Conservation (phyloP, 2,329 filamentous ascomycete genomes). For the Chrysoporthe austroafricana region DNA sequence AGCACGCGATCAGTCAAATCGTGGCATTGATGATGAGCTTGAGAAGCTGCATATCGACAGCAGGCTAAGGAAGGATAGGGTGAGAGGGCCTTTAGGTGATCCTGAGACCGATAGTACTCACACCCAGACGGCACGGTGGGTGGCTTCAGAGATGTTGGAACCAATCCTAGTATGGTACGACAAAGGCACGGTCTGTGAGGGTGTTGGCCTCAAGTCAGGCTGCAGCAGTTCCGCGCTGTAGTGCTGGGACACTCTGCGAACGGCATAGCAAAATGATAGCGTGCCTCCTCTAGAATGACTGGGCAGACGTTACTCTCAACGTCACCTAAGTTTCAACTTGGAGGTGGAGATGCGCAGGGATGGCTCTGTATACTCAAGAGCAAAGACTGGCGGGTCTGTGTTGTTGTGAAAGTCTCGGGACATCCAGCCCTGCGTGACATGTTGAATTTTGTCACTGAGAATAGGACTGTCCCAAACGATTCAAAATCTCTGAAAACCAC, state of each 20-base stretch:
- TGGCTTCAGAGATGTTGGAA: slow-evolving; percentile 53
- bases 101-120: slow-evolving; percentile 51
- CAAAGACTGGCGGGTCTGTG: no score
- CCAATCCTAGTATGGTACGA: slow-evolving; percentile 54
- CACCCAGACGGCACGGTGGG: slow-evolving; percentile 64
- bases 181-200: slow-evolving; percentile 54
- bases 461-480: background rate
- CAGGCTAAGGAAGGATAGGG: slow-evolving; percentile 48
- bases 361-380: no score
- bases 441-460: background rate
- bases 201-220: slow-evolving; percentile 41
- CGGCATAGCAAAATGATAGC: background rate
- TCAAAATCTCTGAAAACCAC: background rate
- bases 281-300: background rate
- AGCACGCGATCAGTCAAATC: slow-evolving; percentile 16
- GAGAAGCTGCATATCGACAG: slow-evolving; percentile 36
- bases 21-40: slow-evolving; percentile 24
- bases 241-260: background rate
- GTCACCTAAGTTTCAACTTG: background rate
- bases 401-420: background rate
- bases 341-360: no score
- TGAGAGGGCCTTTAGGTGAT: slow-evolving; percentile 56
- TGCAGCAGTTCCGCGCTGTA: background rate
- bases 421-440: background rate
- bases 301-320: background rate